phyloP scores from a whole-genome alignment of 2,329 filamentous ascomycete genomes.

The Keithomyces neogunnii region DNA sequence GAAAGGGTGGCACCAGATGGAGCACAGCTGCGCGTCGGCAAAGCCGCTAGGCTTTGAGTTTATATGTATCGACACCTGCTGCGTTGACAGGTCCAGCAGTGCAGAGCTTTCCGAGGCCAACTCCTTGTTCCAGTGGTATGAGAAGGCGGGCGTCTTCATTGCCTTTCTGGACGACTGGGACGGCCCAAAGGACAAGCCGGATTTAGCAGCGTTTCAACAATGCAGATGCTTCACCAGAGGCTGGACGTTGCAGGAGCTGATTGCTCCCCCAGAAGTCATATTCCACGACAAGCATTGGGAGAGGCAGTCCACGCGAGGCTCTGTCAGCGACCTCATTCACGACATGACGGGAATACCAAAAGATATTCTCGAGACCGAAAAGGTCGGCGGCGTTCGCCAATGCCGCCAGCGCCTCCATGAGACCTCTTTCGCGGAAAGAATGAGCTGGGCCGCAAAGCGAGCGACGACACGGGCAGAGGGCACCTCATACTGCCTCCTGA shows the following conservation, averaged over 20 bases:
- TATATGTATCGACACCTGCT: constrained; percentile 12
- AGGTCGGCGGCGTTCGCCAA: constrained; percentile 5
- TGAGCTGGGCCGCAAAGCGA: constrained; percentile 22
- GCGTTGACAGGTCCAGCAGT: constrained; percentile 11
- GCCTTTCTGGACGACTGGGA: constrained; percentile 10
- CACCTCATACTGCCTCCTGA: constrained; percentile 23
- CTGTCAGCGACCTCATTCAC: constrained; percentile 12
- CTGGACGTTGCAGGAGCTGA: constrained; percentile 10
- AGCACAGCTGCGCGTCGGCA: constrained; percentile 9
- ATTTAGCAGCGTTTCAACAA: constrained; percentile 1
- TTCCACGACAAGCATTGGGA: constrained; percentile 17
- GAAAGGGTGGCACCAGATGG: constrained; percentile 6
- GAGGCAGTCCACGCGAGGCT: constrained; percentile 11
- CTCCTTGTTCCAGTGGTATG: constrained; percentile 14
- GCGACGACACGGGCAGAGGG: constrained; percentile 21
- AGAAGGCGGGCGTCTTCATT: constrained; percentile 13
- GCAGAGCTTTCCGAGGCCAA: neutral
- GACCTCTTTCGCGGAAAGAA: constrained; percentile 18
- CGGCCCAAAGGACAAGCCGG: neutral
- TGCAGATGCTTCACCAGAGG: constrained; percentile 8
- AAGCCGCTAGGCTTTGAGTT: constrained; percentile 8
- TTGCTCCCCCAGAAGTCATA: constrained; percentile 14
- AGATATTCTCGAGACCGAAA: constrained; percentile 9
- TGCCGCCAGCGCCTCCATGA: constrained; percentile 1
- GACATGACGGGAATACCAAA: constrained; percentile 14